Evolutionary conservation across 768 basidiomycete genomes (phyloP).

Genomic region (Ramaria rubella): DNA sequence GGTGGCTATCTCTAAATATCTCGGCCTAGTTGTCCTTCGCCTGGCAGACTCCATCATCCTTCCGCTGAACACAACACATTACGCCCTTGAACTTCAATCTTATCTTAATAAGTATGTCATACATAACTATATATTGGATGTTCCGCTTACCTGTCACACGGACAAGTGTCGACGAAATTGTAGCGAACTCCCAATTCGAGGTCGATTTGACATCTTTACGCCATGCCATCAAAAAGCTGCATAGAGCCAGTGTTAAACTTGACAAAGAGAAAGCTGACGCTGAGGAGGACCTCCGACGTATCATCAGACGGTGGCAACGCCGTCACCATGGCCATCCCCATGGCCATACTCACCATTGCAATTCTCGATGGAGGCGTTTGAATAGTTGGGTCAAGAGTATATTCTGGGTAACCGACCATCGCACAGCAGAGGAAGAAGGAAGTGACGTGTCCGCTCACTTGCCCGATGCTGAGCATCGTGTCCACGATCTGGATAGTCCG

Average conservation of each 20-base stretch:
- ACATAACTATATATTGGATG: background rate
- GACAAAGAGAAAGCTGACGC: constrained; percentile 24
- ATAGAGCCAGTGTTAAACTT: constrained; percentile 24
- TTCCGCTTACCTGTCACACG: background rate
- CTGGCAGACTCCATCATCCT: constrained; percentile 48
- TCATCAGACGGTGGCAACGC: constrained; percentile 23
- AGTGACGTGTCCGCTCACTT: background rate
- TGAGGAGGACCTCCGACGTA: constrained; percentile 32
- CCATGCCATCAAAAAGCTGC: constrained; percentile 24
- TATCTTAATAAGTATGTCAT: constrained; percentile 48
- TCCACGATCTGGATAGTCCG: constrained; percentile 13
- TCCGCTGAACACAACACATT: constrained; percentile 66
- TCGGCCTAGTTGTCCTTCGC: constrained; percentile 53
- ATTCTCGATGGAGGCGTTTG: constrained; percentile 3
- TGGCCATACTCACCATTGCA: background rate
- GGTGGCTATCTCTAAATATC: constrained; percentile 61
- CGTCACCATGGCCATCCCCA: background rate
- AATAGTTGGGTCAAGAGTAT: constrained; percentile 12
- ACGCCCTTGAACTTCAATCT: constrained; percentile 45
- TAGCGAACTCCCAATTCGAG: background rate
- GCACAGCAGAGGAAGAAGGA: background rate
- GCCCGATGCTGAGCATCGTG: background rate
- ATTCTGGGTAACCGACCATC: constrained; percentile 1
- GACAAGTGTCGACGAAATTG: background rate
- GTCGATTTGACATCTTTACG: constrained; percentile 16